Base-by-base conservation (phyloP, 352 stramenopile species). In the Pythium angustatum region DNA sequence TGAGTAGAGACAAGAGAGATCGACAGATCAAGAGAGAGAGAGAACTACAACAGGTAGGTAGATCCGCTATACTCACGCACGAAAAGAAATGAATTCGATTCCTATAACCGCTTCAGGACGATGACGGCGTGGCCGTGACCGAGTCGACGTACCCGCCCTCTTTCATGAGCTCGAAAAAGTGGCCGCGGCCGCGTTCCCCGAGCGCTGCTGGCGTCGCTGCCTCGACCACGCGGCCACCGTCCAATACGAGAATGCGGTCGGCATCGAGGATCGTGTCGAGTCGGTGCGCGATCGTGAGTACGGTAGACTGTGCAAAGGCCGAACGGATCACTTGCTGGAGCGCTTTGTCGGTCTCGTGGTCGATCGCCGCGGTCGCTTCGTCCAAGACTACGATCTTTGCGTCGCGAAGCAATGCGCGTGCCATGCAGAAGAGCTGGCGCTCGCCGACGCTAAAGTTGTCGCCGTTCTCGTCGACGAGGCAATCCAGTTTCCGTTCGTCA, bases 251-350 rank as follows among this genome's bases (percentile, higher is more conserved):
- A 15, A 63, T 49, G 14, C 56, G 56, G 33, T 63, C 56, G 6
- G 56, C 36, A 6, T 63, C 56, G 15, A 63, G 11, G 24, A 63
- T 56, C 56, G 56, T 63, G 45, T 63, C 56, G 10, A 63, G 45
- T 6, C 44, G 56, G 24, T 63, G 56, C 5, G 56, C 93, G 69
- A 99, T 98, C 1, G 94, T 98, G 3, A 99, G 59, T 34, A 98
- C 75, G 0, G 97, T 99, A n/a, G 85, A 98, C 12, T 85, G 61
- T 14, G 68, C 69, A 64, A 99, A 99, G 12, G 80, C 80, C 40
- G 62, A 66, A 22, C 74, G 81, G 64, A 98, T 97, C 22, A 90
- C 76, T 21, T 69, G 51, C 56, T 95, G 86, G 41, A 95, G 61
- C 14, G 28, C n/a, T 10, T 57, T 27, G 62, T 89, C 84, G 0